Evolutionary conservation across 2,329 filamentous ascomycete species (phyloP).

Genomic region (Nannizziopsis barbatae): DNA sequence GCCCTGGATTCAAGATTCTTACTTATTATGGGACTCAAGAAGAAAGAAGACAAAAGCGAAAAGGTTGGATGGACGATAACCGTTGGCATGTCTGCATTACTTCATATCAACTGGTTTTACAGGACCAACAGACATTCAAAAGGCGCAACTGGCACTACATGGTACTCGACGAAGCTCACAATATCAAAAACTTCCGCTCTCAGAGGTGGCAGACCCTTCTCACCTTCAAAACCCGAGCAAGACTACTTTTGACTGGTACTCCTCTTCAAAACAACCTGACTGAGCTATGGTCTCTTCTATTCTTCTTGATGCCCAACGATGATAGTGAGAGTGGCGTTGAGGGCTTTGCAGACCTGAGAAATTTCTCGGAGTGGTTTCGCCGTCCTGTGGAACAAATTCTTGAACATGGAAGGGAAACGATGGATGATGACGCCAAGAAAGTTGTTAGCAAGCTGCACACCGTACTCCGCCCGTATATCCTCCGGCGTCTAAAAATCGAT

Average conservation of each 20-base stretch:
- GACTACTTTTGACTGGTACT: slow-evolving; percentile 82
- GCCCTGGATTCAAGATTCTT: slow-evolving; percentile 93
- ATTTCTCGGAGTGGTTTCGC: slow-evolving; percentile 93
- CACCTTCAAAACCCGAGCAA: slow-evolving; percentile 79
- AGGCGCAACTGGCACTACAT: slow-evolving; percentile 93
- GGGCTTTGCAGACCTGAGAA: slow-evolving; percentile 85
- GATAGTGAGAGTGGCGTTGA: slow-evolving; percentile 62
- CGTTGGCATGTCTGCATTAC: slow-evolving; percentile 97
- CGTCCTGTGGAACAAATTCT: slow-evolving; percentile 92
- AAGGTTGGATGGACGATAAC: slow-evolving; percentile 87
- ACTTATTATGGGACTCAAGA: slow-evolving; percentile 93
- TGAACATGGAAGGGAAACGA: slow-evolving; percentile 82
- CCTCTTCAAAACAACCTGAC: slow-evolving; percentile 94
- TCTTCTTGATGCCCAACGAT: slow-evolving; percentile 88
- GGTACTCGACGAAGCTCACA: slow-evolving; percentile 95
- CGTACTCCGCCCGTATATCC: slow-evolving; percentile 79
- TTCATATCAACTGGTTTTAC: slow-evolving; percentile 89
- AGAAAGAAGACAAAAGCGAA: slow-evolving; percentile 79
- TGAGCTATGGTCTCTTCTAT: slow-evolving; percentile 91
- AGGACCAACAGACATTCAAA: slow-evolving; percentile 89
- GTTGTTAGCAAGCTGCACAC: slow-evolving; percentile 92
- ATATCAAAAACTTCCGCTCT: slow-evolving; percentile 99
- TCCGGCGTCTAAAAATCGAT: slow-evolving; percentile 84
- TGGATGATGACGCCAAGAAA: slow-evolving; percentile 85
- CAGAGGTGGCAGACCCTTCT: slow-evolving; percentile 93